A percentile compares a stretch with the other conserved stretches of the same genome.
Evolutionary conservation across 176 grass and related monocot species (phyloP).

Genomic region (sorghum (Sorghum bicolor)): Sorghum_bicolor_NCBIv3 NC_012870.2:24802001-24802500

Average conservation of each 20-base stretch:
- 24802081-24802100: neutral
- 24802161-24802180: too few species aligned
- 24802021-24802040: neutral
- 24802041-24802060: neutral
- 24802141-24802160: neutral
- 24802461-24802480: conserved; percentile 29
- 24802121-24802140: neutral
- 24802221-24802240: too few species aligned
- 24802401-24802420: too few species aligned
- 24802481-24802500: conserved; percentile 48
- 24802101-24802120: neutral
- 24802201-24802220: neutral
- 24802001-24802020: neutral
- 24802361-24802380: neutral
- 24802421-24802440: too few species aligned
- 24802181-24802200: neutral
- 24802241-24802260: too few species aligned
- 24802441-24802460: conserved; percentile 49
- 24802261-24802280: too few species aligned
- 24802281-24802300: neutral
- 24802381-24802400: too few species aligned
- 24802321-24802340: neutral
- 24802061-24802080: neutral
- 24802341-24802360: neutral
- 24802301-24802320: too few species aligned